Evolutionary conservation across 2,329 filamentous ascomycete species (phyloP), one percentile per base, ranked within the genome.

Genomic region (Pseudocercospora musae): DNA sequence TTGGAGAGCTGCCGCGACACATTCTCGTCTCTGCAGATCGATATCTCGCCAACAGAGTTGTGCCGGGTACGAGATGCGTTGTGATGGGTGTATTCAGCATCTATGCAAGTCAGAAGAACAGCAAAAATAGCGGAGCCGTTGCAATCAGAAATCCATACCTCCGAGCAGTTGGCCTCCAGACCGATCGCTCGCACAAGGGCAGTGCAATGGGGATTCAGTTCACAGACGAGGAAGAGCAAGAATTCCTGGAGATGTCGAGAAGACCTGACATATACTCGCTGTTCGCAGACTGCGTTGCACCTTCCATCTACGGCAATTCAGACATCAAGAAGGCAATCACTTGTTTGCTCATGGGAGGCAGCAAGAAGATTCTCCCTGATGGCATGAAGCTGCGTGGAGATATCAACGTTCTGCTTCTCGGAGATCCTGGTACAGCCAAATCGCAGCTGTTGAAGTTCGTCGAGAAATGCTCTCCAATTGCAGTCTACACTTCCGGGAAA

Each of bases 261-360:
- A 84, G 92, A 57, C 91, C 92, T 7, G 93, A 98, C 74, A 84
- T 99, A n/a, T 99, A 98, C 77, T 89, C 89, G 33, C 82, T 91
- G 40, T 94, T 99, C 79, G 87, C 93, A 1, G 87, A 90, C 70
- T 98, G 93, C 76, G 96, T 99, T 69, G 95, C 95, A 4, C 95
- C 95, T 0, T 97, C 95, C 0, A 99, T 99, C 72, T 99, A 97
- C 74, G 95, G 95, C 57, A 99, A 97, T 74, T 79, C 85, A 42
- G 91, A 98, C 74, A 99, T 99, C 77, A 99, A 99, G 75, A 99
- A 98, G 77, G 89, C 95, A 3, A 98, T 99, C 70, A 86, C 96
- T 1, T 99, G 95, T 78, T 82, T 99, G 5, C 82, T 99, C 1
- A 87, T 98, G 75, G 95, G 95, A 62, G 95, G 95, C 13, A 96